Evolutionary conservation across 1,139 yeast genomes (phyloP).

Genomic region (Keqinozyma sinolaborantium): DNA sequence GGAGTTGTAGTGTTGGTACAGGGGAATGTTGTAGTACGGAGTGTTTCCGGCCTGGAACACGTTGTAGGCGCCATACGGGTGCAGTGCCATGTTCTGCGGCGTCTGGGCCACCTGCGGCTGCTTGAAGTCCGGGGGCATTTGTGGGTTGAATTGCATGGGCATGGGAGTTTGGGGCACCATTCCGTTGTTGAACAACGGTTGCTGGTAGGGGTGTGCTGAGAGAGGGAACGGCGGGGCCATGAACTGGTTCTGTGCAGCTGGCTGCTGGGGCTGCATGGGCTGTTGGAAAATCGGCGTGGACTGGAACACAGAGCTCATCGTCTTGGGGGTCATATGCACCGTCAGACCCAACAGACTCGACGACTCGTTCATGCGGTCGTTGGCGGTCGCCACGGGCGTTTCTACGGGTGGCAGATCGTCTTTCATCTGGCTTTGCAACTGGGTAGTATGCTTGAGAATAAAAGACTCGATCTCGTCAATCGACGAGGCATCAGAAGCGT

Average conservation of each 20-base stretch:
- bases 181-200: too few relatives aligned
- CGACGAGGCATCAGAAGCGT: conserved; percentile 11
- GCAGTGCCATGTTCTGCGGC: neutral
- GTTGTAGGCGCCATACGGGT: neutral
- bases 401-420: neutral
- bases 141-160: conserved; percentile 2
- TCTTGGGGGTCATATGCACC: neutral
- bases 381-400: neutral
- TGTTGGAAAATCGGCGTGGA: neutral
- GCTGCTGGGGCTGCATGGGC: neutral
- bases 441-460: conserved; percentile 24
- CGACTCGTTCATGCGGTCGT: neutral
- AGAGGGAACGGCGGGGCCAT: too few relatives aligned
- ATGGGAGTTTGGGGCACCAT: conserved; percentile 7
- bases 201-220: too few relatives aligned
- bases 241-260: too few relatives aligned
- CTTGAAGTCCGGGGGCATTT: conserved; percentile 1
- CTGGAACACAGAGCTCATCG: neutral
- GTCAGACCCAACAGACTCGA: too few relatives aligned
- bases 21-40: too few relatives aligned
- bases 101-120: too few relatives aligned
- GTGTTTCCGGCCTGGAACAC: conserved; percentile 8
- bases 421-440: conserved; percentile 11
- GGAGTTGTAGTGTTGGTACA: too few relatives aligned
- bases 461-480: conserved; percentile 30